Evolutionary conservation across 2,329 filamentous ascomycete genomes (phyloP).

Genomic region (Phaeosphaeria sp.): DNA sequence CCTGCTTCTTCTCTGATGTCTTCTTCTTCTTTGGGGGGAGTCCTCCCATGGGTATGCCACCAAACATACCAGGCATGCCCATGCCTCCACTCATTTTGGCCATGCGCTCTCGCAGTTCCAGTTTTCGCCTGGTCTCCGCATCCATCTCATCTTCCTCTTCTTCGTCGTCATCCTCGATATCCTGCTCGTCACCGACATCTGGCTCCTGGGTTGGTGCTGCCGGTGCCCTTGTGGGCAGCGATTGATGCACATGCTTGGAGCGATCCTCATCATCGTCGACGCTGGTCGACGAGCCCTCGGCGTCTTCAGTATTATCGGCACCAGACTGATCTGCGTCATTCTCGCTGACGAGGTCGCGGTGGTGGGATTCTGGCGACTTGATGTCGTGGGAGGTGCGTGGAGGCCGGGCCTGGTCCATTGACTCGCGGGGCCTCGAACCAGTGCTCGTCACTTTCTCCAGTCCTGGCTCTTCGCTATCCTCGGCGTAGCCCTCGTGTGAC

Average conservation of each 20-base stretch:
- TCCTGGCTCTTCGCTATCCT: slow-evolving; percentile 46
- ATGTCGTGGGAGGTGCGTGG: slow-evolving; percentile 48
- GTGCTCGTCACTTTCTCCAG: slow-evolving; percentile 46
- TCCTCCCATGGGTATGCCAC: slow-evolving; percentile 68
- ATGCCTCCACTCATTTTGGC: slow-evolving; percentile 98
- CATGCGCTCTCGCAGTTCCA: slow-evolving; percentile 93
- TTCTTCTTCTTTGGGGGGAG: slow-evolving; percentile 59
- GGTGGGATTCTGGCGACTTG: slow-evolving; percentile 47
- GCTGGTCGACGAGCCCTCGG: slow-evolving; percentile 68
- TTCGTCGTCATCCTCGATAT: slow-evolving; percentile 62
- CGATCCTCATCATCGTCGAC: slow-evolving; percentile 77
- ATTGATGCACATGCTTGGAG: slow-evolving; percentile 25
- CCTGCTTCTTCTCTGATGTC: slow-evolving; percentile 47
- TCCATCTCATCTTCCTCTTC: slow-evolving; percentile 76
- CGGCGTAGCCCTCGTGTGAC: slow-evolving; percentile 45
- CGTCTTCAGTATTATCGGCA: slow-evolving; percentile 67
- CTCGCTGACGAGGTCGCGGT: slow-evolving; percentile 64
- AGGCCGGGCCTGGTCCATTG: slow-evolving; percentile 49
- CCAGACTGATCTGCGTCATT: slow-evolving; percentile 72
- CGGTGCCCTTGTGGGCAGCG: slow-evolving; percentile 33
- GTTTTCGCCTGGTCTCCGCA: slow-evolving; percentile 81
- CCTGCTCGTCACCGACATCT: slow-evolving; percentile 58
- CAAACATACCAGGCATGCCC: slow-evolving; percentile 94
- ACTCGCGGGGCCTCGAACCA: slow-evolving; percentile 45
- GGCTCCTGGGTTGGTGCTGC: slow-evolving; percentile 52